Conservation (phyloP, 164 flowering plant genomes). For the Vitis riparia region DNA sequence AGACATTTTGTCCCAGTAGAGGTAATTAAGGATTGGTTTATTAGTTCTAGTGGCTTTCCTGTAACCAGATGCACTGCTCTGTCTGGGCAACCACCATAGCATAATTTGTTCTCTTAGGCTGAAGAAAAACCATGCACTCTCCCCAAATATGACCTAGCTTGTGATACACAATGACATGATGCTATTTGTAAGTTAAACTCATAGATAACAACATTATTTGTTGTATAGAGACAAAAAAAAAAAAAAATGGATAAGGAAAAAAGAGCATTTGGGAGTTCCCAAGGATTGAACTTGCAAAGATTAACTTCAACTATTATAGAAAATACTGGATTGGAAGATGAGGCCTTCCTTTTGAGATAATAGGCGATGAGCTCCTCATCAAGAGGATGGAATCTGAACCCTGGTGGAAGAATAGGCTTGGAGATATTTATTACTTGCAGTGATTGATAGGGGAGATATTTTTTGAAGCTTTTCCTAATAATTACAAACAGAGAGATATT, state of each 20-base stretch:
- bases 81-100: slow-evolving; percentile 41
- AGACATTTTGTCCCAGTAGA: slow-evolving; percentile 33
- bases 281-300: slow-evolving; percentile 32
- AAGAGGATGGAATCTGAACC: slow-evolving; percentile 7
- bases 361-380: slow-evolving; percentile 28
- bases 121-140: not conserved
- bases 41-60: slow-evolving; percentile 59
- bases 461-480: too few relatives aligned
- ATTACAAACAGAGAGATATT: too few relatives aligned
- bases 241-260: not conserved
- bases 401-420: too few relatives aligned
- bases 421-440: too few relatives aligned
- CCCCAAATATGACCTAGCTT: slow-evolving; percentile 21
- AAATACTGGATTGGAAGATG: slow-evolving; percentile 6
- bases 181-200: too few relatives aligned
- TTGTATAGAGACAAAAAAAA: too few relatives aligned
- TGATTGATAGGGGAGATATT: too few relatives aligned
- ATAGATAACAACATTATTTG: too few relatives aligned
- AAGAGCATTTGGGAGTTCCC: slow-evolving; percentile 31
- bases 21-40: slow-evolving; percentile 36
- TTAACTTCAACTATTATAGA: slow-evolving; percentile 24
- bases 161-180: too few relatives aligned
- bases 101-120: slow-evolving; percentile 37
- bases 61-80: slow-evolving; percentile 39
- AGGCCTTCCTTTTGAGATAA: slow-evolving; percentile 23